Base-by-base conservation (phyloP, 208 protist species). In the Tetramitus jugosus region DNA sequence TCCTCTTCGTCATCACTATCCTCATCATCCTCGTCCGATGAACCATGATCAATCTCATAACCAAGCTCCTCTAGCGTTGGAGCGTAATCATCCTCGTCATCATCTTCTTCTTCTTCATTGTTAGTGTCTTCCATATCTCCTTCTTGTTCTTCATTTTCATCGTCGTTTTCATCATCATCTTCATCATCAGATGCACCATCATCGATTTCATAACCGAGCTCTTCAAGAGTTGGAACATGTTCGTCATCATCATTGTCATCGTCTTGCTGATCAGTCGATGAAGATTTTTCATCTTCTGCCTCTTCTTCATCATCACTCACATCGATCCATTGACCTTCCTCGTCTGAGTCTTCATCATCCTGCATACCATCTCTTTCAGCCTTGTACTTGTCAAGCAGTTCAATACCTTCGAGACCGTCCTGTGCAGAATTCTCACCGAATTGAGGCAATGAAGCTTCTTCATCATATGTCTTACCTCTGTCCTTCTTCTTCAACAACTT, bases 401-500 rank as follows among this genome's bases (percentile, higher is more conserved):
- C 68, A 60, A 60, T 60, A 7, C 68, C 68, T 17, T 75, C 43
- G 23, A 75, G 7, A 60, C 43, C 43, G 26, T 75, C 43, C 23
- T 7, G 4, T 40, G 33, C 29, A 53, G n/a, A 37, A 4, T n/a
- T 7, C 0, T 4, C 6, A 75, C 68, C 68, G 60, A 40, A 75
- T 39, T 10, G 14, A 40, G 42, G 43, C 52, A 75, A 40, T 3
- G 0, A 6, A 40, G 8, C 31, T n/a, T 56, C 29, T 40, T 31
- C 3, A 60, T 35, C 31, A 2, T 10, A 6, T 4, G 52, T 29
- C 29, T 53, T 86, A 42, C 88, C 92, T 20, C 96, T 89, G 60
- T 96, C 87, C 80, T 96, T 96, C 37, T 88, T 87, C 14, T 87
- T 90, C n/a, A 99, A 86, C n/a, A 99, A 74, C 46, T 91, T 87